These are phyloP conservation scores for Wickerhamomyces alni DNA, from an alignment of 805 yeast genomes.

Conservation along the genomic window DNA sequence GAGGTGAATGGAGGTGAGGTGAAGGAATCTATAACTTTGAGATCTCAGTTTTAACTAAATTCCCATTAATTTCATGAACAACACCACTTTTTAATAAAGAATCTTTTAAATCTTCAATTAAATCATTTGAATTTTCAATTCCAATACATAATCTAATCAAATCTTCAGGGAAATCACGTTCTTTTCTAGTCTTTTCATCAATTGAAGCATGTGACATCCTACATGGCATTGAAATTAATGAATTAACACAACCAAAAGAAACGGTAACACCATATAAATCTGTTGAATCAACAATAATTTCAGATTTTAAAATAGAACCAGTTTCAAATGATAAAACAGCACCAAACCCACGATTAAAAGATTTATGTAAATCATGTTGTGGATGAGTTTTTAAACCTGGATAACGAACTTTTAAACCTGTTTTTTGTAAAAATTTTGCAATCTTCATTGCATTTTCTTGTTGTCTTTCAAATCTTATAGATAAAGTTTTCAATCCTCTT, in stretches of 20 bases:
- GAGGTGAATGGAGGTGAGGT: too few relatives aligned
- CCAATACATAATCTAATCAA: slow-evolving; percentile 87
- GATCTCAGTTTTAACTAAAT: slow-evolving; percentile 13
- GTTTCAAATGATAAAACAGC: slow-evolving; percentile 89
- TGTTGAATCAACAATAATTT: slow-evolving; percentile 68
- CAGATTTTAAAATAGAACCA: slow-evolving; percentile 60
- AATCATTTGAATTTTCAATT: slow-evolving; percentile 75
- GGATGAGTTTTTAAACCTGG: slow-evolving; percentile 84
- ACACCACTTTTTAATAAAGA: slow-evolving; percentile 69
- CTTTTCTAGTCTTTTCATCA: slow-evolving; percentile 79
- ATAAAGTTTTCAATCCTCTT: slow-evolving; percentile 84
- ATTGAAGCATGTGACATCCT: slow-evolving; percentile 97
- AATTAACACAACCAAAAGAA: slow-evolving; percentile 91
- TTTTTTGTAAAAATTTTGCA: slow-evolving; percentile 63
- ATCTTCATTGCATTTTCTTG: slow-evolving; percentile 72
- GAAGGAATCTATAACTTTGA: slow-evolving; percentile 21
- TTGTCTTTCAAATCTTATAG: slow-evolving; percentile 82
- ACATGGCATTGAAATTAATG: slow-evolving; percentile 90
- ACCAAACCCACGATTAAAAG: slow-evolving; percentile 79
- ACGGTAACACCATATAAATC: slow-evolving; percentile 84
- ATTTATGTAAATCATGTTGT: slow-evolving; percentile 70
- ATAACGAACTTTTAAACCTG: slow-evolving; percentile 67
- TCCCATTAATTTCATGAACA: slow-evolving; percentile 26
- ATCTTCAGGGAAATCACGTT: slow-evolving; percentile 90
- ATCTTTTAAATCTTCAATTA: slow-evolving; percentile 70